Evolutionary conservation across 176 grass and related monocot genomes (phyloP).

Genomic region (Eremochloa ophiuroides): DNA sequence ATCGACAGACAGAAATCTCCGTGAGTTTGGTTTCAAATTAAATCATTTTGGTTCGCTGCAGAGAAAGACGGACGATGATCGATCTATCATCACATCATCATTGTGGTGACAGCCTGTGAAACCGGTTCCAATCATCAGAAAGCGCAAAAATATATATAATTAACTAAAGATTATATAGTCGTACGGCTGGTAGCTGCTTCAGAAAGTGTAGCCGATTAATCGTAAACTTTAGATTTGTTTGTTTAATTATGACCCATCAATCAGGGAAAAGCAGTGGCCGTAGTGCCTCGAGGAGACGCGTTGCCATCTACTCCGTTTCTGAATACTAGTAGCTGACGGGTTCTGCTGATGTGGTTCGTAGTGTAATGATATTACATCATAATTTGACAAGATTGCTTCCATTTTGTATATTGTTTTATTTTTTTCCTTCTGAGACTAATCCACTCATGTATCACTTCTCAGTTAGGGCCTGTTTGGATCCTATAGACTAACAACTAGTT

Average conservation of each 20-base stretch:
- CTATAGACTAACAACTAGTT: too few species aligned
- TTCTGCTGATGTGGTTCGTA: neutral
- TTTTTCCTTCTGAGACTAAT: neutral
- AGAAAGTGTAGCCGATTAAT: neutral
- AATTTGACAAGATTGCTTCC: conserved; percentile 10
- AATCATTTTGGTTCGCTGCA: neutral
- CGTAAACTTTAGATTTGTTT: neutral
- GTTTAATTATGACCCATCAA: conserved; percentile 5
- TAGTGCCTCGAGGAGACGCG: neutral
- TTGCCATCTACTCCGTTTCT: neutral
- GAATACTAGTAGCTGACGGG: neutral
- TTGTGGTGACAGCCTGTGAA: conserved; percentile 32
- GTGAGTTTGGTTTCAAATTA: neutral
- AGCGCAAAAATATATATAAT: neutral
- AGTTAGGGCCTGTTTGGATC: too few species aligned
- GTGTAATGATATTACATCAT: conserved; percentile 11
- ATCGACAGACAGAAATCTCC: conserved; percentile 1
- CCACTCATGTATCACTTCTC: too few species aligned
- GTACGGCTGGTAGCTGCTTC: neutral
- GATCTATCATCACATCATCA: neutral
- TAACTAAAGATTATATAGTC: neutral
- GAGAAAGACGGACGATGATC: neutral
- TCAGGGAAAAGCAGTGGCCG: neutral
- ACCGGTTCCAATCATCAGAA: conserved; percentile 35
- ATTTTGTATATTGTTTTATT: neutral